Conservation (phyloP, 768 basidiomycete genomes). For the Leccinum barrowsii region DNA sequence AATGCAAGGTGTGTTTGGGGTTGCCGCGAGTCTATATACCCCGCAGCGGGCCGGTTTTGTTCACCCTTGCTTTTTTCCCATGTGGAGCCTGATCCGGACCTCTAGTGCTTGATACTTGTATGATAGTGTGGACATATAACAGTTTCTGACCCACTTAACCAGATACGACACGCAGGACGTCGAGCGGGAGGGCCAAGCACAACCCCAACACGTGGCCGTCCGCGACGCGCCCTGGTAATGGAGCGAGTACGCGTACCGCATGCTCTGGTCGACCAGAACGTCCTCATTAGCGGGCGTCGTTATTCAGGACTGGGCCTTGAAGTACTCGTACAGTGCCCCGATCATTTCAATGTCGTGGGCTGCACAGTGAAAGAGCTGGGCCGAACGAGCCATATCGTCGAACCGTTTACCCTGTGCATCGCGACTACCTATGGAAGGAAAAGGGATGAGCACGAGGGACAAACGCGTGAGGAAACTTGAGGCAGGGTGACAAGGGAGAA, state of each 20-base stretch:
- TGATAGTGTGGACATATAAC: too few species aligned
- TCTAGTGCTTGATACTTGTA: too few species aligned
- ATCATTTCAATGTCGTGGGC: slow-evolving; percentile 42
- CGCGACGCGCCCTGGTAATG: slow-evolving; percentile 25
- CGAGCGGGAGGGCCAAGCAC: not conserved
- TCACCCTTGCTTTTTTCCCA: too few species aligned
- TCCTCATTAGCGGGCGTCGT: slow-evolving; percentile 15
- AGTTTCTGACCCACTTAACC: too few species aligned
- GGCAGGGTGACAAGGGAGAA: too few species aligned
- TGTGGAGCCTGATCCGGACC: too few species aligned
- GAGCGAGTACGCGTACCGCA: slow-evolving; percentile 27
- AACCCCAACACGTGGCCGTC: slow-evolving; percentile 24
- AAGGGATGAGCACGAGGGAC: not conserved
- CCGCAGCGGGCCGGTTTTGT: too few species aligned
- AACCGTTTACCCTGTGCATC: slow-evolving; percentile 33
- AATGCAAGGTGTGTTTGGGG: too few species aligned
- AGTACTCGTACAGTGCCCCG: slow-evolving; percentile 33
- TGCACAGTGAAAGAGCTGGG: slow-evolving; percentile 37
- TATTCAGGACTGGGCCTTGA: slow-evolving; percentile 24
- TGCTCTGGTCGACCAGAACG: slow-evolving; percentile 21
- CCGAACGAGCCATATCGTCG: slow-evolving; percentile 33
- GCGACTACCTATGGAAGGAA: slow-evolving; percentile 25
- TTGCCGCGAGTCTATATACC: too few species aligned
- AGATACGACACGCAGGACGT: too few species aligned
- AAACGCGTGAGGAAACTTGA: too few species aligned